A percentile compares a stretch with the other conserved stretches of the same genome.
These are phyloP conservation scores for Diaporthe citrichinensis DNA, from an alignment of 2,329 filamentous ascomycete genomes.

Conservation along the genomic window DNA sequence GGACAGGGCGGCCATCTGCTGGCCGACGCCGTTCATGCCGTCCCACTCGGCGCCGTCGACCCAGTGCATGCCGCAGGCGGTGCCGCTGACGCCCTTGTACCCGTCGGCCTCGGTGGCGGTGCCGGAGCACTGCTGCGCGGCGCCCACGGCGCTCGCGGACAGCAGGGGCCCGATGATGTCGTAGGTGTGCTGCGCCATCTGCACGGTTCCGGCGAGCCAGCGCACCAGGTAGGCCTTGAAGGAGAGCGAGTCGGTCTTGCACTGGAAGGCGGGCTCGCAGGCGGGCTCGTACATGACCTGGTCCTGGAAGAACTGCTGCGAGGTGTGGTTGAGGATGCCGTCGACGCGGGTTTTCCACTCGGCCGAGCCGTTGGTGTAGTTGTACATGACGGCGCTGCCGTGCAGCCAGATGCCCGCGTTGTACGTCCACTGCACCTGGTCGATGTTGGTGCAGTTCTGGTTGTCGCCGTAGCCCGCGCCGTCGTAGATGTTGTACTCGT, in stretches of 20 bases:
- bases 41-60: conserved; percentile 56
- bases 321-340: conserved; percentile 61
- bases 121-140: conserved; percentile 53
- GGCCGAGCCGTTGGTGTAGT: conserved; percentile 58
- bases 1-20: conserved; percentile 61
- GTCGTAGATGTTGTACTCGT: conserved; percentile 62
- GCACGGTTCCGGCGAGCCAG: conserved; percentile 59
- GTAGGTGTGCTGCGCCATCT: conserved; percentile 54
- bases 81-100: conserved; percentile 54
- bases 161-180: conserved; percentile 55
- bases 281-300: conserved; percentile 66
- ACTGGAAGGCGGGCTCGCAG: conserved; percentile 63
- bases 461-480: conserved; percentile 57
- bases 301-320: conserved; percentile 64
- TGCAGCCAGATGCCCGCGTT: conserved; percentile 64
- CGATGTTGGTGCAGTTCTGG: conserved; percentile 59
- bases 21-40: conserved; percentile 60
- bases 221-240: conserved; percentile 72
- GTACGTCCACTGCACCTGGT: conserved; percentile 65
- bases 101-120: conserved; percentile 44
- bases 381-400: conserved; percentile 57
- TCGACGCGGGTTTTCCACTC: conserved; percentile 63
- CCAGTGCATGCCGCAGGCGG: conserved; percentile 63
- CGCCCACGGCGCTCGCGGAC: conserved; percentile 54
- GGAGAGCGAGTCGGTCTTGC: conserved; percentile 68